Percentiles rank a stretch among this genome's conserved stretches.
These are phyloP conservation scores for Aureobasidium sp. DNA, from an alignment of 2,329 filamentous ascomycete species.

Conservation along the genomic window DNA sequence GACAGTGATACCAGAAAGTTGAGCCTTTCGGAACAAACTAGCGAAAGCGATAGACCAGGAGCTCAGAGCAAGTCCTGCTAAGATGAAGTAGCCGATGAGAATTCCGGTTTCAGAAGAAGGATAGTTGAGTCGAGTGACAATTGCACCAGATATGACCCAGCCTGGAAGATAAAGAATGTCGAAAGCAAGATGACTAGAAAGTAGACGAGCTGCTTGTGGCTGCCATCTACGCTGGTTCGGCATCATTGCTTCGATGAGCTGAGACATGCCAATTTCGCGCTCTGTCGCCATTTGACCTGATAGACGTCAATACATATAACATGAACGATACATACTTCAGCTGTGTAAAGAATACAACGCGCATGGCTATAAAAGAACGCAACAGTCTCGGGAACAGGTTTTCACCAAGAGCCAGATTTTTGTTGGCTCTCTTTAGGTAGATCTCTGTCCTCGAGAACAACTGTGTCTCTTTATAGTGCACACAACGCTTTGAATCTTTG, in stretches of 20 bases:
- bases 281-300: conserved; percentile 77
- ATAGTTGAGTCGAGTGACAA: conserved; percentile 56
- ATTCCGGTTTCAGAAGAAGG: conserved; percentile 37
- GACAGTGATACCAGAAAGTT: conserved; percentile 76
- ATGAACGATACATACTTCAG: neutral
- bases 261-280: conserved; percentile 78
- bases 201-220: conserved; percentile 67
- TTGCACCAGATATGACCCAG: conserved; percentile 70
- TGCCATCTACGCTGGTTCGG: conserved; percentile 67
- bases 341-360: too few relatives aligned
- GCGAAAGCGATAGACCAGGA: conserved; percentile 77
- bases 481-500: neutral
- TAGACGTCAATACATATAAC: neutral
- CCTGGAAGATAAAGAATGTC: conserved; percentile 71
- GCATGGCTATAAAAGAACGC: neutral
- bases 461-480: neutral
- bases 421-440: neutral
- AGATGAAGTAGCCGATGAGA: conserved; percentile 56
- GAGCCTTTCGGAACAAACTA: conserved; percentile 77
- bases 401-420: neutral
- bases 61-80: conserved; percentile 68
- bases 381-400: neutral
- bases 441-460: neutral
- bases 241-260: conserved; percentile 88
- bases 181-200: conserved; percentile 75